These are phyloP conservation scores for Cryptococcus amylolentus DNA, from an alignment of 1,284 basidiomycete genomes.

Conservation along the genomic window DNA sequence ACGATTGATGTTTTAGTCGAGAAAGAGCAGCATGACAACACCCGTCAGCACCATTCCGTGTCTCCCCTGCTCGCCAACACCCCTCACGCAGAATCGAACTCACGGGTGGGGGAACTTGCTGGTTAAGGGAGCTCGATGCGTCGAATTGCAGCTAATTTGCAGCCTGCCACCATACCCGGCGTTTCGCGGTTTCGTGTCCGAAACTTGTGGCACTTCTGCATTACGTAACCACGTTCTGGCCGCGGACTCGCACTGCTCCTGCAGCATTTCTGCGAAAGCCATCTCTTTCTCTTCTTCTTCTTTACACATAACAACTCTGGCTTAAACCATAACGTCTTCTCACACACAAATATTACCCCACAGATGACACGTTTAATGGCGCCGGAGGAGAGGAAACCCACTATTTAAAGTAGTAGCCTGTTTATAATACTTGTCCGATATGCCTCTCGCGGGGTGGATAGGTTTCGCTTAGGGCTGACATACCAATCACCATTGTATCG, in stretches of 20 bases:
- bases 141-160: slow-evolving; percentile 26
- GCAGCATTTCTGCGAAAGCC: neutral
- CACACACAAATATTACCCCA: slow-evolving; percentile 3
- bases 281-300: slow-evolving; percentile 9
- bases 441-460: neutral
- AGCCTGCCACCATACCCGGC: neutral
- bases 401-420: slow-evolving; percentile 16
- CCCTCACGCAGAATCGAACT: neutral
- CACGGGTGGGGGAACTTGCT: neutral
- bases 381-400: slow-evolving; percentile 27
- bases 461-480: slow-evolving; percentile 49
- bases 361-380: slow-evolving; percentile 28
- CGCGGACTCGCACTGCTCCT: neutral
- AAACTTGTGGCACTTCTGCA: neutral
- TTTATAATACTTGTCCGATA: slow-evolving; percentile 35
- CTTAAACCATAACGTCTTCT: slow-evolving; percentile 25
- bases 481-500: no score
- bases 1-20: no score
- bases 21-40: no score
- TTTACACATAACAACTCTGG: slow-evolving; percentile 23
- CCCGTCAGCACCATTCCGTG: no score
- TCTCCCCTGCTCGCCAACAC: neutral
- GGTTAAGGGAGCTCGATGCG: neutral
- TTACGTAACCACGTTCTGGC: neutral
- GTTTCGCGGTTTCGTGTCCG: neutral